Conservation (phyloP, 108 stramenopile genomes). For the Nitzschia sp. region DNA sequence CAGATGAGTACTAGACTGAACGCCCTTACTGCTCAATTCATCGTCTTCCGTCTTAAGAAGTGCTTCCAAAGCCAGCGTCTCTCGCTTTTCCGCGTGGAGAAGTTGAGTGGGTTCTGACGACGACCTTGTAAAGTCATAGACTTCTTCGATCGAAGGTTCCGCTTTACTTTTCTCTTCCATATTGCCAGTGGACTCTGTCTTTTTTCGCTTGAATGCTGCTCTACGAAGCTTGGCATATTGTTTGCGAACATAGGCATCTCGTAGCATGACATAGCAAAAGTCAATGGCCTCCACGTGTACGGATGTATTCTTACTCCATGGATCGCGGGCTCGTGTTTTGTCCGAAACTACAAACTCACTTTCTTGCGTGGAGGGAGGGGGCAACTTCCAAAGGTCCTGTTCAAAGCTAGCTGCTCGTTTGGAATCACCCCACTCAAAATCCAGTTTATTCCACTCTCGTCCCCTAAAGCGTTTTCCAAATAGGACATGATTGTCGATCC, state of each 20-base stretch:
- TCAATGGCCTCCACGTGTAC: constrained; percentile 42
- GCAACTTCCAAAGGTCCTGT: constrained; percentile 24
- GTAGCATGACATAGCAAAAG: constrained; percentile 45
- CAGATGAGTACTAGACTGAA: not conserved
- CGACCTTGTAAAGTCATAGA: not conserved
- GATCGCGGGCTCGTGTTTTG: not conserved
- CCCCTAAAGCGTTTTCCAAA: constrained; percentile 30
- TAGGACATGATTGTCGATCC: constrained; percentile 18
- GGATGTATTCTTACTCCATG: constrained; percentile 35
- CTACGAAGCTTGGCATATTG: constrained; percentile 25
- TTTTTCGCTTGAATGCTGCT: not conserved
- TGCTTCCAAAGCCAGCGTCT: not conserved
- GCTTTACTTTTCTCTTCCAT: not conserved
- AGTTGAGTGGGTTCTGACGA: not conserved
- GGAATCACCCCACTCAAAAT: constrained; percentile 24
- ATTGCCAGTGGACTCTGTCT: not conserved
- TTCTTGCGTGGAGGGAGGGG: constrained; percentile 31
- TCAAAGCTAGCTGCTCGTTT: constrained; percentile 10
- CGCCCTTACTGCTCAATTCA: not conserved
- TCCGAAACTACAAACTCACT: too few species aligned
- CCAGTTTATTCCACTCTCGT: constrained; percentile 45
- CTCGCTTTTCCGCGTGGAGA: not conserved
- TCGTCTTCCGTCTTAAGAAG: not conserved
- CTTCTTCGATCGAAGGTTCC: not conserved
- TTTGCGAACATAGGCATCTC: constrained; percentile 25